Evolutionary conservation across 1,139 yeast genomes (phyloP), one percentile per base, ranked within the genome.

Genomic region (Geotrichum citri-aurantii): DNA sequence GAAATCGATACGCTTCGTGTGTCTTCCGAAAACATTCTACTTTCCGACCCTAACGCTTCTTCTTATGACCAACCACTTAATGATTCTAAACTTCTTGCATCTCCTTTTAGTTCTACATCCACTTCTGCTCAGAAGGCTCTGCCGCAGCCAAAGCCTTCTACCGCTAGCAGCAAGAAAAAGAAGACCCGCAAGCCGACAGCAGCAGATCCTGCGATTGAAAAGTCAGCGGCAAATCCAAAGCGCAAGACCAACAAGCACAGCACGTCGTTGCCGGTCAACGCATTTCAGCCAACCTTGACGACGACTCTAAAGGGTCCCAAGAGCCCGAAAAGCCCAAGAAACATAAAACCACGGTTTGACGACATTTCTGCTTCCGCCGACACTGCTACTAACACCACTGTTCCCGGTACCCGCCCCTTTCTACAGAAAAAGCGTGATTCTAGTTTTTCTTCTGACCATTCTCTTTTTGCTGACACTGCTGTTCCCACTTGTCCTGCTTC

Each of bases 71-170:
- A n/a, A n/a, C 42, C 37, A 2, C 17, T 40, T 46, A 44, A 19
- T 31, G 26, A 17, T 44, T n/a, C 40, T 47, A 26, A 29, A 19
- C 17, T 33, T 19, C 27, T 14, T 8, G 12, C 55, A n/a, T 23
- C 46, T 23, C 12, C 19, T 53, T 23, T 42, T 8, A 6, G 3
- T 6, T 7, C 46, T 12, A 12, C 37, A 1, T 3, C n/a, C 12
- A 26, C 48, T 11, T 33, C 52, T 48, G n/a, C 48, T 23, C 27
- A 37, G 40, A 7, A 46, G n/a, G 17, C 52, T 48, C n/a, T 48
- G 56, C 56, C 44, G 56, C 56, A 54, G 56, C 27, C 56, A 54
- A 48, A 54, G 56, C n/a, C 11, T 50, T 14, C 56, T 23, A 47
- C 46, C 29, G 5, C 40, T 6, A 29, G 29, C 27, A 47, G 31